Conservation (phyloP, 1,139 yeast genomes). For the Pichia sp. region DNA sequence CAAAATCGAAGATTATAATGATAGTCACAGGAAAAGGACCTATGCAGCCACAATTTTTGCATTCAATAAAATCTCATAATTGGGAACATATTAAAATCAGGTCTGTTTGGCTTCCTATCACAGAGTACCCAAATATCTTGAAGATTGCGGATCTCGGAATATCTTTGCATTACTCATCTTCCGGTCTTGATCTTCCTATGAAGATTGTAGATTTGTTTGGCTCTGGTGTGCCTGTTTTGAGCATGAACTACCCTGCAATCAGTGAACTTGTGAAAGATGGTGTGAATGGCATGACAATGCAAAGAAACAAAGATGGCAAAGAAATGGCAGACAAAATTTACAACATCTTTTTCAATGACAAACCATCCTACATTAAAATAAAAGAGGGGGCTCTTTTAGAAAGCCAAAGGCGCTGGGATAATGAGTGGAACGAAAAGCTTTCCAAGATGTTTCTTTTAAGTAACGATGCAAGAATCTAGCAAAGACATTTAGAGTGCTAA, state of each 20-base stretch:
- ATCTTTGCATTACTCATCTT: slow-evolving; percentile 85
- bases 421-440: slow-evolving; percentile 54
- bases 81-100: slow-evolving; percentile 47
- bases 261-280: slow-evolving; percentile 52
- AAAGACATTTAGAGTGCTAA: background rate
- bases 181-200: slow-evolving; percentile 96
- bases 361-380: slow-evolving; percentile 33
- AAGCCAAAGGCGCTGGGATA: slow-evolving; percentile 66
- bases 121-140: slow-evolving; percentile 74
- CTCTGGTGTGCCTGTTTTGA: slow-evolving; percentile 87
- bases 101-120: slow-evolving; percentile 73
- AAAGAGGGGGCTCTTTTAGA: slow-evolving; percentile 69
- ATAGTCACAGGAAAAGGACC: slow-evolving; percentile 97
- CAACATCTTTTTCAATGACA: slow-evolving; percentile 37
- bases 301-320: slow-evolving; percentile 34
- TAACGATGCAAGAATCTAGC: background rate
- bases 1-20: slow-evolving; percentile 51
- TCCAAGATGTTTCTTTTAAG: slow-evolving; percentile 9
- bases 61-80: slow-evolving; percentile 42
- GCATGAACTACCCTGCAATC: slow-evolving; percentile 71
- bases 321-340: slow-evolving; percentile 51
- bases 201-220: slow-evolving; percentile 96
- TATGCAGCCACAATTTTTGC: slow-evolving; percentile 46
- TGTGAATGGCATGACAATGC: slow-evolving; percentile 43
- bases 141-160: slow-evolving; percentile 83